phyloP scores from a whole-genome alignment of 495 filamentous ascomycete species.

The Echria macrotheca region DNA sequence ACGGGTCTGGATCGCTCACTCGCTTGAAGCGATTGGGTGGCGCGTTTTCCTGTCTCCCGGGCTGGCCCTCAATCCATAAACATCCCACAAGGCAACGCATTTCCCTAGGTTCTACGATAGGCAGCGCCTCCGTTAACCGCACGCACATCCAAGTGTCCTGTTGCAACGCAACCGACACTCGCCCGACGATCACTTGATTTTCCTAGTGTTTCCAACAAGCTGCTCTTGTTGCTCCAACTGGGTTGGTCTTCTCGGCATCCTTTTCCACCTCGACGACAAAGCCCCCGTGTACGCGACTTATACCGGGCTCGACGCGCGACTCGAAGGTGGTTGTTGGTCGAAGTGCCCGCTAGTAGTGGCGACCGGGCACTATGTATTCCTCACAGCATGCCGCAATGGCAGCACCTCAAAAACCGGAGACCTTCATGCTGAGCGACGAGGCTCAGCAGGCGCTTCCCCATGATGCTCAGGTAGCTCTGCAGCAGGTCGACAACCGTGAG shows the following conservation, averaged over 20 bases:
- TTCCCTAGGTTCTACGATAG: slow-evolving; percentile 11
- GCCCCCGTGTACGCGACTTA: no score
- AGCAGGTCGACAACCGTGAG: slow-evolving; percentile 98
- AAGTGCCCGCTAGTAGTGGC: slow-evolving; percentile 7
- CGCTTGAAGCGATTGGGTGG: slow-evolving; percentile 28
- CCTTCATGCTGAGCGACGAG: slow-evolving; percentile 94
- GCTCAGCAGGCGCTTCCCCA: slow-evolving; percentile 93
- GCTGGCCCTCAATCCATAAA: slow-evolving; percentile 29
- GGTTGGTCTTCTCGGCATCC: slow-evolving; percentile 5
- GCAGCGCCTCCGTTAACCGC: slow-evolving; percentile 24
- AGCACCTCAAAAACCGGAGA: slow-evolving; percentile 81
- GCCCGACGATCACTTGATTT: slow-evolving; percentile 14
- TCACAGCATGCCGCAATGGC: slow-evolving; percentile 49
- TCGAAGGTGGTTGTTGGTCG: slow-evolving; percentile 10
- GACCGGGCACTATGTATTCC: slow-evolving; percentile 42
- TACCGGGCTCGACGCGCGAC: slow-evolving; percentile 4
- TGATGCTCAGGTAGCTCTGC: slow-evolving; percentile 93
- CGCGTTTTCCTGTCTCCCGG: slow-evolving; percentile 27
- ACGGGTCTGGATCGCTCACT: slow-evolving; percentile 19
- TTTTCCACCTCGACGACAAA: no score
- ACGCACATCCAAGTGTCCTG: slow-evolving; percentile 2
- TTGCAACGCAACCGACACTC: slow-evolving; percentile 15
- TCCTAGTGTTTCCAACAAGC: slow-evolving; percentile 1
- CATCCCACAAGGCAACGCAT: slow-evolving; percentile 12
- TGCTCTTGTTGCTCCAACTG: not conserved